Percentiles rank a stretch among this genome's conserved stretches.
Conservation (phyloP, 2,329 filamentous ascomycete genomes). For the Diaporthe citri region DNA sequence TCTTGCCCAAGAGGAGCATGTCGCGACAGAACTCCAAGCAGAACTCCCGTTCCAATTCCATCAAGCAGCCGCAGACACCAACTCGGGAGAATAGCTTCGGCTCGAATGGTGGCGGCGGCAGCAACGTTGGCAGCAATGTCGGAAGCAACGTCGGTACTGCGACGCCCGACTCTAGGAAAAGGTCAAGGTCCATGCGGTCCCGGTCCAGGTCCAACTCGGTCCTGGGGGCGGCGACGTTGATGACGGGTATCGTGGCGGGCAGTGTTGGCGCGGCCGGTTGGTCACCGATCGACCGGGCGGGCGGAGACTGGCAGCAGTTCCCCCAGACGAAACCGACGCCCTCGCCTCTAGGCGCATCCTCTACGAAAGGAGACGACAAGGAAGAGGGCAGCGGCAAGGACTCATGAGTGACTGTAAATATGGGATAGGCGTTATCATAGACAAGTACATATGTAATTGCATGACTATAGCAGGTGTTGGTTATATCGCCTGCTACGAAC, state of each 20-base stretch:
- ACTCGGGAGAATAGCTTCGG: conserved; percentile 67
- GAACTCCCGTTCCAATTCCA: conserved; percentile 73
- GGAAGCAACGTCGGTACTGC: conserved; percentile 17
- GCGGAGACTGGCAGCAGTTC: conserved; percentile 49
- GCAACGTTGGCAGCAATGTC: conserved; percentile 8
- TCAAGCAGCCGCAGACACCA: conserved; percentile 72
- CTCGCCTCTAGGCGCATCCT: conserved; percentile 32
- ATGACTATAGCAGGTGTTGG: conserved; percentile 25
- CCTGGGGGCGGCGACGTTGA: conserved; percentile 80
- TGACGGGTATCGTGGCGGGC: conserved; percentile 86
- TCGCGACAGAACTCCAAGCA: conserved; percentile 69
- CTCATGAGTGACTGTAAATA: conserved; percentile 29
- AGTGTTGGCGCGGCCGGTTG: conserved; percentile 78
- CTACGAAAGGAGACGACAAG: conserved; percentile 27
- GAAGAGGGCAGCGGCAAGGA: not conserved
- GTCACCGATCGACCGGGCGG: conserved; percentile 74
- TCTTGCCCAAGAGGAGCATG: conserved; percentile 72
- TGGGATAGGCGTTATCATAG: conserved; percentile 28
- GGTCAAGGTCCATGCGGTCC: conserved; percentile 74
- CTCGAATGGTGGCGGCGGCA: conserved; percentile 55
- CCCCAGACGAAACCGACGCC: conserved; percentile 44
- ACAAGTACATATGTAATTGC: conserved; percentile 30
- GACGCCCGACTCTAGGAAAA: conserved; percentile 71
- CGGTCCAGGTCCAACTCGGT: conserved; percentile 75
- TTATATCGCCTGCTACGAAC: not conserved